phyloP scores from a whole-genome alignment of 2,329 filamentous ascomycete genomes.

The Aspergillus sp. region DNA sequence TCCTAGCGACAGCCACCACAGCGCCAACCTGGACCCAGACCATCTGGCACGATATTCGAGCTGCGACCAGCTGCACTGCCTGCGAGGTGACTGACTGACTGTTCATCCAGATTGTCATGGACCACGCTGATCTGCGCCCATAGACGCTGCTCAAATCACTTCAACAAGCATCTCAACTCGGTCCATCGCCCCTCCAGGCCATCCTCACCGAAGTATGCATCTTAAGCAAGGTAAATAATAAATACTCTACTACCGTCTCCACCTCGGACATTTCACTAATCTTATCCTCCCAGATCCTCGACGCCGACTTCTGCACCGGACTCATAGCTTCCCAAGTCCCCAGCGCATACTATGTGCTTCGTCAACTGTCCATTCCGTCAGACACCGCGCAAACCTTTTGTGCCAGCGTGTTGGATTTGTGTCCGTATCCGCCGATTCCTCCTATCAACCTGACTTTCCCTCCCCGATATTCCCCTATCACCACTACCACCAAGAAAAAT shows the following conservation, averaged over 20 bases:
- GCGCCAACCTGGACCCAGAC: constrained; percentile 7
- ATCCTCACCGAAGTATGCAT: constrained; percentile 42
- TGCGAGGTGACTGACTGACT: constrained; percentile 25
- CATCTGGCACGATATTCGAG: constrained; percentile 35
- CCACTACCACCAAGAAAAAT: neutral
- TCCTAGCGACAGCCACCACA: constrained; percentile 3
- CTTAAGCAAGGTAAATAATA: constrained; percentile 32
- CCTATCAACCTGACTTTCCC: constrained; percentile 49
- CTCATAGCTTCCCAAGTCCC: constrained; percentile 56
- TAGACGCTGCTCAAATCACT: constrained; percentile 41
- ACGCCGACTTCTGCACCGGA: constrained; percentile 59
- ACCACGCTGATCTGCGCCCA: neutral
- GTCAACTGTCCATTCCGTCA: constrained; percentile 52
- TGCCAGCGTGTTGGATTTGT: constrained; percentile 57
- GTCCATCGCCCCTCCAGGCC: constrained; percentile 46
- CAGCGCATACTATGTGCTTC: constrained; percentile 54
- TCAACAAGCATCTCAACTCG: constrained; percentile 48
- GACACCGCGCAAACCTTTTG: constrained; percentile 56
- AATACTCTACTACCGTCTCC: constrained; percentile 3
- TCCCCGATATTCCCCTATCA: constrained; percentile 35
- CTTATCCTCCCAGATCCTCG: constrained; percentile 44
- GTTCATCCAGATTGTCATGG: neutral
- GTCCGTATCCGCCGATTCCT: constrained; percentile 54
- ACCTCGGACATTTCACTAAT: neutral
- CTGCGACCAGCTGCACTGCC: constrained; percentile 34